Base-by-base conservation (phyloP, 1,284 basidiomycete species). In the Melampsora americana region DNA sequence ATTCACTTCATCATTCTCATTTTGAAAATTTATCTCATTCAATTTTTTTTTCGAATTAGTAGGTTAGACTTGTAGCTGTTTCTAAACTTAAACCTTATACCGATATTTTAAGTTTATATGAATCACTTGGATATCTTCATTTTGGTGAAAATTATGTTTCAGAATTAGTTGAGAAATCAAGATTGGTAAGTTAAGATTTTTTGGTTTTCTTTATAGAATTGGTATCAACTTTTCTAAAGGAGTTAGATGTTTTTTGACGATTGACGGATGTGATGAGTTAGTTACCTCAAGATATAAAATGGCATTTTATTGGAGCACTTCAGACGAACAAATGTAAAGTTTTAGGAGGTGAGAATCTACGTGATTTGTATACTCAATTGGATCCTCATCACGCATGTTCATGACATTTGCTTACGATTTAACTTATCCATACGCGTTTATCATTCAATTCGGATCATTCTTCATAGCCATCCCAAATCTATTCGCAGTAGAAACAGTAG, bases 101-200 rank as follows among this genome's bases (percentile, higher is more conserved):
- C 5, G 93, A 97, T 83, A 89, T 98, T 75, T 85, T 90, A 64
- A 90, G 90, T 5, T 91, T 92, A 78, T 91, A 91, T 81, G 87
- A 91, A 77, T 85, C 85, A 18, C 68, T 56, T 20, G 81, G 80
- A 0, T 79, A 82, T 77, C 85, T 89, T 1, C 93, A 96, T 82
- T 99, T 98, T 82, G 95, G 96, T 14, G 95, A 99, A 84, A 99
- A 99, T 83, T 99, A 98, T 82, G 93, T 95, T 5, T 92, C 96
- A 80, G 95, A 98, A 82, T 84, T 99, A 78, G 89, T 89, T n/a
- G 92, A 94, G 64, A 99, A 96, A 82, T 90, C 92, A 0, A 85
- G 85, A 69, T 84, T 87, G 82, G 92, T 92, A 80, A 79, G 32
- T 66, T 1, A 50, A n/a, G 12, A 35, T 23, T 53, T 39, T 42